Evolutionary conservation across 768 basidiomycete species (phyloP), one percentile per base, ranked within the genome.

Genomic region (Chlorophyllum brunneum): DNA sequence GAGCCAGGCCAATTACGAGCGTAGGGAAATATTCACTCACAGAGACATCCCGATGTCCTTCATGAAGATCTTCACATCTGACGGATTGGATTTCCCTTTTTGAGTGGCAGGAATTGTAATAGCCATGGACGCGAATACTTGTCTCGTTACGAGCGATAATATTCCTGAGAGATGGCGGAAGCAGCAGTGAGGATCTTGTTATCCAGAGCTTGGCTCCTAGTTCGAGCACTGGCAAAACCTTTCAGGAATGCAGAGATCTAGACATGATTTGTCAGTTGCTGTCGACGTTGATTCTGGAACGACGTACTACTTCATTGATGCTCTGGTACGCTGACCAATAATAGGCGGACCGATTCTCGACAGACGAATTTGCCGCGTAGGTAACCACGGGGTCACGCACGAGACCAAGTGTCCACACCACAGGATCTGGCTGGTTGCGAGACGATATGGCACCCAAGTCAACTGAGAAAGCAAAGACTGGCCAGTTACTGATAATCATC

Each of bases 391-490:
- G 70, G 56, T 74, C 67, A 37, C 73, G 63, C 8, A 69, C 58
- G n/a, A 69, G 59, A 0, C 76, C 76, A 3, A 78, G 49, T 0
- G 67, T 56, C 48, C 67, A 71, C 2, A 74, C 61, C 3, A 70
- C 59, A 20, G 65, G 59, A 9, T 61, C 55, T 9, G 67, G 58
- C 4, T 61, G 54, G 8, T 45, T 45, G 5, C 59, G 59, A 1
- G 48, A n/a, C 6, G 40, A 38, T 34, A 79, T 59, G 4, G 56
- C 67, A 11, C 77, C 78, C 4, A 80, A 67, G 56, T 80, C 70
- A 15, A 75, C 63, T 0, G 77, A 68, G 53, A 76, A 73, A 0
- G 72, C 75, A 55, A 82, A 70, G 13, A 79, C 75, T 20, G 80
- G 78, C 67, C 72, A 75, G 30, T 62, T 54, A 0, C 62, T 63